These are phyloP conservation scores for Caryopteris hybrid DNA, from an alignment of 305 asterid species.

Conservation along the genomic window DNA sequence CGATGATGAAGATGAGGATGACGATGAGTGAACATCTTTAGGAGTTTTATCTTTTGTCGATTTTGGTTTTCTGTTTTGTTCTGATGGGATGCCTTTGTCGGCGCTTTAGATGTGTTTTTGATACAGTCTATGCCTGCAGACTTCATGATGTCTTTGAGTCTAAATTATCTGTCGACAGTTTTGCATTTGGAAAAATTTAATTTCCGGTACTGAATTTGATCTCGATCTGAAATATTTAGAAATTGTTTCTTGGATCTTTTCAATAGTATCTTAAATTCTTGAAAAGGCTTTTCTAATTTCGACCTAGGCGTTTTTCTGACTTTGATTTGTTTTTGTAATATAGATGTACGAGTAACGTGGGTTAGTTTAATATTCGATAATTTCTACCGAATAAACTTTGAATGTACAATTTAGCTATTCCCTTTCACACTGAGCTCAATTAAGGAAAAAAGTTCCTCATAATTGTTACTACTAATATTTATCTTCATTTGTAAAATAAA, in stretches of 20 bases:
- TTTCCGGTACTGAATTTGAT: background rate
- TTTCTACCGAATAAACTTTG: too few species aligned
- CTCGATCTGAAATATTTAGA: background rate
- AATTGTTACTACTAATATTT: too few species aligned
- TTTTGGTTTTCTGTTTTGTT: slow-evolving; percentile 18
- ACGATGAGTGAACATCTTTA: slow-evolving; percentile 32
- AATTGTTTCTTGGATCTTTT: background rate
- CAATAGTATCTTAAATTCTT: too few species aligned
- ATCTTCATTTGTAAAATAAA: too few species aligned
- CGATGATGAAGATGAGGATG: slow-evolving; percentile 49
- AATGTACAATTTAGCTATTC: too few species aligned
- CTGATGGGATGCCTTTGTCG: background rate
- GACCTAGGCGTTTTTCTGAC: too few species aligned
- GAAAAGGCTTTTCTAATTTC: too few species aligned
- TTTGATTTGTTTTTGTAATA: too few species aligned
- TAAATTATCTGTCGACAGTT: background rate
- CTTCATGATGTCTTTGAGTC: background rate
- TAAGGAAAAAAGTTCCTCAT: too few species aligned
- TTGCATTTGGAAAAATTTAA: background rate
- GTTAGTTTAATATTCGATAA: too few species aligned
- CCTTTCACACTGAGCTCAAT: too few species aligned
- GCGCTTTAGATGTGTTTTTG: background rate
- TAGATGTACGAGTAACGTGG: too few species aligned
- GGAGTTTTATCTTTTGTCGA: background rate
- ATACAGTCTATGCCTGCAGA: background rate